phyloP scores from a whole-genome alignment of 164 flowering plant genomes.

The Cinnamomum micranthum region DNA sequence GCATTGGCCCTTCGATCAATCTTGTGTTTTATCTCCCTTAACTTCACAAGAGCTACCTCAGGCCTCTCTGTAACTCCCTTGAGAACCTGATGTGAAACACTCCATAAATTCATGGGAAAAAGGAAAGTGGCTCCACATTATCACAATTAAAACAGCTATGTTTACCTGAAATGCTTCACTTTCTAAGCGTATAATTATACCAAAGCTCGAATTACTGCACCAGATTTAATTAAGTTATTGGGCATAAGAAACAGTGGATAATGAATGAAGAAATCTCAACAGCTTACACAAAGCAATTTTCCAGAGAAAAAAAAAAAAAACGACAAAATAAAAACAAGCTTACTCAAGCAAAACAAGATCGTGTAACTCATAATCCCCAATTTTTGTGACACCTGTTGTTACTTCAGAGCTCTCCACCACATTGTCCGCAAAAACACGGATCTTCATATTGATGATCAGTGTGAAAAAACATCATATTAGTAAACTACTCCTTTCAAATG shows the following conservation, averaged over 20 bases:
- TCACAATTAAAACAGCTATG: not conserved
- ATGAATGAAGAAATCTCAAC: not conserved
- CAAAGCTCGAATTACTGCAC: constrained; percentile 82
- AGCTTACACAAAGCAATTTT: no score
- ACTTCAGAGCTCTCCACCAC: constrained; percentile 98
- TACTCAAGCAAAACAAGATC: constrained; percentile 95
- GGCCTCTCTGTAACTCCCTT: constrained; percentile 93
- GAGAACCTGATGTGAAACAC: constrained; percentile 49
- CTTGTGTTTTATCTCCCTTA: constrained; percentile 90
- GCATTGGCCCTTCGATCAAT: constrained; percentile 63
- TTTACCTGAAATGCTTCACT: constrained; percentile 97
- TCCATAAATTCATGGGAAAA: not conserved
- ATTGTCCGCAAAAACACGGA: constrained; percentile 92
- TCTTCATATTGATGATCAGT: constrained; percentile 32
- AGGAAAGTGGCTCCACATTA: constrained; percentile 2
- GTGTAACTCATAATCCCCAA: constrained; percentile 98
- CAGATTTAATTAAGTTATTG: constrained; percentile 2
- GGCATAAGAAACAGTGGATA: not conserved
- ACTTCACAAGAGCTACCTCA: constrained; percentile 71
- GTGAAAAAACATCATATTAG: not conserved
- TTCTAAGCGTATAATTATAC: constrained; percentile 92
- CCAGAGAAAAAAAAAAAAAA: no score
- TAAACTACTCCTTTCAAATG: constrained; percentile 9
- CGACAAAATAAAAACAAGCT: not conserved
- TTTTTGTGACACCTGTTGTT: constrained; percentile 78